These are phyloP conservation scores for Psilocybe subaeruginosa DNA, from an alignment of 768 basidiomycete species.

Conservation along the genomic window DNA sequence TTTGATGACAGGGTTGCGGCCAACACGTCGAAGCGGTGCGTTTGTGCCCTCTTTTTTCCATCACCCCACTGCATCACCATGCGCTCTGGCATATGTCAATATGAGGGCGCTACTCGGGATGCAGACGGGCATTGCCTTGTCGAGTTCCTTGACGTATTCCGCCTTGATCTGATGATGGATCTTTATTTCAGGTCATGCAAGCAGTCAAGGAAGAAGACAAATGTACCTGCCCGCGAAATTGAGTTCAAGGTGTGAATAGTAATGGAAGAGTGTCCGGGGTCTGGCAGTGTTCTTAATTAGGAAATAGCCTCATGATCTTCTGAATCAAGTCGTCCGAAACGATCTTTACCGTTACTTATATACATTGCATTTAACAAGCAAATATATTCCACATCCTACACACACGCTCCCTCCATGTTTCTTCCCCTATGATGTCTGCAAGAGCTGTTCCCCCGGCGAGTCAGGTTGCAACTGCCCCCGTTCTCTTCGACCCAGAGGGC, in stretches of 20 bases:
- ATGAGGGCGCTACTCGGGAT: conserved; percentile 6
- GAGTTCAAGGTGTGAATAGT: conserved; percentile 6
- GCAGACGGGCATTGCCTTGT: conserved; percentile 16
- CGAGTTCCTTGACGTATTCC: conserved; percentile 19
- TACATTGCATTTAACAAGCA: conserved; percentile 17
- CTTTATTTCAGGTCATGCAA: conserved; percentile 45
- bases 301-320: conserved; percentile 35
- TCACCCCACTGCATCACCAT: conserved; percentile 3
- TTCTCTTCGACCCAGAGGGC: conserved; percentile 40
- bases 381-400: conserved; percentile 18
- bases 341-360: conserved; percentile 8
- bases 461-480: conserved; percentile 22
- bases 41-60: conserved; percentile 19
- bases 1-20: conserved; percentile 64
- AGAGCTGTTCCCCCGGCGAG: conserved; percentile 24
- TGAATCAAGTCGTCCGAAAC: conserved; percentile 17
- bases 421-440: conserved; percentile 23
- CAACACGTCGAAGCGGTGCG: conserved; percentile 65
- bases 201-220: conserved; percentile 49
- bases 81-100: conserved; percentile 1
- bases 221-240: conserved; percentile 39
- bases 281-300: conserved; percentile 21
- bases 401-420: conserved; percentile 28
- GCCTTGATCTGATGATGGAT: conserved; percentile 21
- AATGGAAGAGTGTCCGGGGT: conserved; percentile 21